A percentile compares a stretch with the other conserved stretches of the same genome.
phyloP scores from a whole-genome alignment of 805 yeast genomes.

The Candida argentea region DNA sequence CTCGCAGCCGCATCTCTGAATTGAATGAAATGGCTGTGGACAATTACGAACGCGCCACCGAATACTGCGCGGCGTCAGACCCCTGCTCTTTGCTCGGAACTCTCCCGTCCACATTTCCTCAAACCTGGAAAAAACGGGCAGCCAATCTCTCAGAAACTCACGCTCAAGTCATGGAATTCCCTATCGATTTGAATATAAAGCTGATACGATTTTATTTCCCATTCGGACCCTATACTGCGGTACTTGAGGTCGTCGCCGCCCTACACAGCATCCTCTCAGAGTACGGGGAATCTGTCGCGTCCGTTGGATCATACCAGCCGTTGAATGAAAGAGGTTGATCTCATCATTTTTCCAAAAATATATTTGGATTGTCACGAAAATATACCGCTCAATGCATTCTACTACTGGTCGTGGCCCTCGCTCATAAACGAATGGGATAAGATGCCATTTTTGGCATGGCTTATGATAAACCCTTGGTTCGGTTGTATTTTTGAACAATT shows the following conservation, averaged over 20 bases:
- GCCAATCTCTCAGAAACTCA: constrained; percentile 5
- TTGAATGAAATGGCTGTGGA: constrained; percentile 17
- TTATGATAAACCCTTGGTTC: no score
- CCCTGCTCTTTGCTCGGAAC: constrained; percentile 17
- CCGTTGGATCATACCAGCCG: no score
- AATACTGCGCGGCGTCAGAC: constrained; percentile 17
- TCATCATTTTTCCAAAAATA: no score
- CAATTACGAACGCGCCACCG: constrained; percentile 14
- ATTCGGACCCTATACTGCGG: constrained; percentile 24
- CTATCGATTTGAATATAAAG: constrained; percentile 12
- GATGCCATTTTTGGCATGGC: no score
- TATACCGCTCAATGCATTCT: no score
- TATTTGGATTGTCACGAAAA: no score
- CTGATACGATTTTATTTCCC: constrained; percentile 24
- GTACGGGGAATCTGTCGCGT: no score
- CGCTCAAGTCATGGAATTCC: constrained; percentile 4
- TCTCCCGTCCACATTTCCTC: constrained; percentile 20
- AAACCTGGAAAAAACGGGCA: constrained; percentile 18
- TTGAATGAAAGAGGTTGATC: no score
- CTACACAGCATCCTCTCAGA: constrained; percentile 21
- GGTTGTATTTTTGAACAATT: no score
- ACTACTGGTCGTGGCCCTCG: no score
- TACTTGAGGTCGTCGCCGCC: constrained; percentile 22
- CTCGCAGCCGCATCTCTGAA: constrained; percentile 15
- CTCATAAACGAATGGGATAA: no score